Evolutionary conservation across 1,284 basidiomycete species (phyloP).

Genomic region (Pterulicium gracile): DNA sequence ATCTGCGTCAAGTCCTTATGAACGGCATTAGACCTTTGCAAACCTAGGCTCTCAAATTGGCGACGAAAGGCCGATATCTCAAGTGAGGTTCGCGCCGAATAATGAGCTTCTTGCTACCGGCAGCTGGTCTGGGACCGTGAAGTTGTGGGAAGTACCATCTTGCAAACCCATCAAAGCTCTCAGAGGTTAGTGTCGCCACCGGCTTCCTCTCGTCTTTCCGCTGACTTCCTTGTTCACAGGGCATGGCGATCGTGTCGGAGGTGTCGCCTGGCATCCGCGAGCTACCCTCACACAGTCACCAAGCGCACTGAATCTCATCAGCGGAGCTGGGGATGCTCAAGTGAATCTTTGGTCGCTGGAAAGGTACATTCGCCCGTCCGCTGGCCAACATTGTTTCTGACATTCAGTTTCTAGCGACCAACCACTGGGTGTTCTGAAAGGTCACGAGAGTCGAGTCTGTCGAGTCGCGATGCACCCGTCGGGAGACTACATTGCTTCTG

Average conservation of each 20-base stretch:
- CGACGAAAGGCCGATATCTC: conserved; percentile 88
- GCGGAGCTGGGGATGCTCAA: conserved; percentile 81
- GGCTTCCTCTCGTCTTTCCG: conserved; percentile 1
- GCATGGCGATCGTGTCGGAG: conserved; percentile 87
- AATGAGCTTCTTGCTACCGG: conserved; percentile 82
- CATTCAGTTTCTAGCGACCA: conserved; percentile 40
- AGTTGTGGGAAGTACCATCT: conserved; percentile 90
- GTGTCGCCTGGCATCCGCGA: conserved; percentile 94
- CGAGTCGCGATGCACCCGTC: conserved; percentile 95
- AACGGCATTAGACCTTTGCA: conserved; percentile 56
- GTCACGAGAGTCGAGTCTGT: conserved; percentile 86
- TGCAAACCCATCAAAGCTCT: conserved; percentile 70
- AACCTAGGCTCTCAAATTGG: conserved; percentile 97
- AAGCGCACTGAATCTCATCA: conserved; percentile 75
- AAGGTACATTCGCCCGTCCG: conserved; percentile 37
- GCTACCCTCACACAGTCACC: conserved; percentile 75
- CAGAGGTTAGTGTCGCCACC: conserved; percentile 43
- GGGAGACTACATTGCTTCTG: conserved; percentile 86
- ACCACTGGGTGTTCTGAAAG: conserved; percentile 75
- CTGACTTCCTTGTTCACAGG: conserved; percentile 29
- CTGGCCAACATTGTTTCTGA: conserved; percentile 5
- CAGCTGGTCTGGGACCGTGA: conserved; percentile 92
- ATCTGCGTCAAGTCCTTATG: not conserved
- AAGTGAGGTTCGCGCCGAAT: conserved; percentile 92
- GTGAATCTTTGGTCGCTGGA: conserved; percentile 87